Evolutionary conservation across 768 basidiomycete species (phyloP).

Genomic region (Daedaleopsis sinensis): DNA sequence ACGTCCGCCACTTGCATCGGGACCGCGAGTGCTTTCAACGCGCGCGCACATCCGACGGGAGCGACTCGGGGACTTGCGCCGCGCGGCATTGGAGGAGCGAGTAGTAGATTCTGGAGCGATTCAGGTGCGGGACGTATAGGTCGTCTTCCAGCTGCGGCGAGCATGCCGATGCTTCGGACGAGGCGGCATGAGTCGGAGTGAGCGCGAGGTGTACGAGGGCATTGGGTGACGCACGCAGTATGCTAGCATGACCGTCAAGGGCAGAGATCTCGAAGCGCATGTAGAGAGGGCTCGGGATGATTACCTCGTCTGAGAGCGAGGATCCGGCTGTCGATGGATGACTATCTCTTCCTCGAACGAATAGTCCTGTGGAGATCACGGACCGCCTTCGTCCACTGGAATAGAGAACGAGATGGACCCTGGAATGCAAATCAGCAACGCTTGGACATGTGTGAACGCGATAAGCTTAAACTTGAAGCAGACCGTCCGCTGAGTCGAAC

Average conservation of each 20-base stretch:
- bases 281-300: conserved; percentile 63
- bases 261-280: conserved; percentile 65
- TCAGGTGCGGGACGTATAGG: conserved; percentile 56
- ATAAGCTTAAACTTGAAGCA: no score
- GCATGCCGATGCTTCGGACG: conserved; percentile 48
- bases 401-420: conserved; percentile 72
- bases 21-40: conserved; percentile 51
- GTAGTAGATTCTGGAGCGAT: conserved; percentile 61
- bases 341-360: not conserved
- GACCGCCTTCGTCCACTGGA: conserved; percentile 88
- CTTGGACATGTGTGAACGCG: no score
- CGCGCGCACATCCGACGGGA: conserved; percentile 38
- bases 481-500: no score
- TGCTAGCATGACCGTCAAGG: conserved; percentile 83
- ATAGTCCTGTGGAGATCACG: conserved; percentile 19
- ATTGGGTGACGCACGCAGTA: conserved; percentile 59
- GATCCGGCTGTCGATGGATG: conserved; percentile 28
- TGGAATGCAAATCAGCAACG: conserved; percentile 26
- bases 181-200: not conserved
- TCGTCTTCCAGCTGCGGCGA: conserved; percentile 71
- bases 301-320: conserved; percentile 49
- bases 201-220: no score
- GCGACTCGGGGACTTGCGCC: conserved; percentile 55
- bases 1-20: conserved; percentile 84
- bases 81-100: conserved; percentile 51